These are phyloP conservation scores for Entophlyctis luteolus DNA, from an alignment of 192 early-diverging fungal species.

Conservation along the genomic window DNA sequence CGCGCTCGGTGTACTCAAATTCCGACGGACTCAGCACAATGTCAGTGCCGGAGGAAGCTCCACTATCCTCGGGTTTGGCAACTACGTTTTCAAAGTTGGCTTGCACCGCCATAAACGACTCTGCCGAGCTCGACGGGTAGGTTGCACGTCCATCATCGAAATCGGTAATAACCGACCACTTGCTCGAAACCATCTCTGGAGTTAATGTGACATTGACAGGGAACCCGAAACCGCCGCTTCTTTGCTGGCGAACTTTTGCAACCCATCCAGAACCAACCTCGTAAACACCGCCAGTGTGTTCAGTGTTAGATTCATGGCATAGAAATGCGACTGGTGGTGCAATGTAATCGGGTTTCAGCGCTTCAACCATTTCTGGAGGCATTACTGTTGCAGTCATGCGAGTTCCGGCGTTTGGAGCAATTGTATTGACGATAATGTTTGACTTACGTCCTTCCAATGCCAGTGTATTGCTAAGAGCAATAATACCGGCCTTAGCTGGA, in stretches of 20 bases:
- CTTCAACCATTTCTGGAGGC: conserved; percentile 91
- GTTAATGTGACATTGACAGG: conserved; percentile 71
- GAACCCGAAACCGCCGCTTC: conserved; percentile 90
- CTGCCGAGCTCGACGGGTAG: conserved; percentile 72
- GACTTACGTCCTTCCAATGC: conserved; percentile 85
- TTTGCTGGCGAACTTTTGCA: conserved; percentile 83
- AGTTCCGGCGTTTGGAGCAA: conserved; percentile 96
- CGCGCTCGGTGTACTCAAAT: conserved; percentile 80
- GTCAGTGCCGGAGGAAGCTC: conserved; percentile 9
- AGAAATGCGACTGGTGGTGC: conserved; percentile 92
- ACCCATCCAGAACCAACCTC: conserved; percentile 61
- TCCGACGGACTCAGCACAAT: conserved; percentile 47
- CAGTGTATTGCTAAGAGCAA: conserved; percentile 84
- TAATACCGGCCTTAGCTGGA: conserved; percentile 86
- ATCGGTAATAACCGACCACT: conserved; percentile 79
- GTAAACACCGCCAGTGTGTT: conserved; percentile 62
- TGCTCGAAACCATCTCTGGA: conserved; percentile 79
- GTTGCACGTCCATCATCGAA: conserved; percentile 96
- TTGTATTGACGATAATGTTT: conserved; percentile 90
- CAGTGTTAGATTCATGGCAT: conserved; percentile 78
- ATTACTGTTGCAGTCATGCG: conserved; percentile 95
- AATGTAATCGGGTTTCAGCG: conserved; percentile 96
- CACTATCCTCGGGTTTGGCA: conserved; percentile 42
- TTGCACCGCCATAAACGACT: conserved; percentile 76
- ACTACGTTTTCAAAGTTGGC: conserved; percentile 77